These are phyloP conservation scores for Rugonectria rugulosa DNA, from an alignment of 2,329 filamentous ascomycete genomes.

Conservation along the genomic window DNA sequence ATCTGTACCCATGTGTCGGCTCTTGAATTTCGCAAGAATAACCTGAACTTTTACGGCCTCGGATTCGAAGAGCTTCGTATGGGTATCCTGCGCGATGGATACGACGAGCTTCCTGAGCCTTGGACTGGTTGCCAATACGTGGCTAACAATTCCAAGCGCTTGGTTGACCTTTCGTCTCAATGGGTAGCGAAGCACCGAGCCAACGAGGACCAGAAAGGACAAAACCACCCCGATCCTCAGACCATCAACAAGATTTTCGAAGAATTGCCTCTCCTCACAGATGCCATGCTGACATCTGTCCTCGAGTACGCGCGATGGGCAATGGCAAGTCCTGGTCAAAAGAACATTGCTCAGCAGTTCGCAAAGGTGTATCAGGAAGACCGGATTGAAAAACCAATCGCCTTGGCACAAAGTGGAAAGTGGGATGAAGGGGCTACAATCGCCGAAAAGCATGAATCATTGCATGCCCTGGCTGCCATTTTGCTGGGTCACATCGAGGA, in stretches of 20 bases:
- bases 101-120: slow-evolving; percentile 75
- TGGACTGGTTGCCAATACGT: slow-evolving; percentile 81
- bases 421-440: slow-evolving; percentile 66
- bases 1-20: slow-evolving; percentile 66
- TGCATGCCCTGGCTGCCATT: slow-evolving; percentile 63
- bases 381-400: slow-evolving; percentile 60
- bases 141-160: slow-evolving; percentile 67
- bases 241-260: slow-evolving; percentile 56
- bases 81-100: slow-evolving; percentile 69
- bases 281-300: slow-evolving; percentile 62
- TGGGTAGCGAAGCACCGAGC: slow-evolving; percentile 60
- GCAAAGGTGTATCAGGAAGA: slow-evolving; percentile 57
- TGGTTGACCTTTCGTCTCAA: slow-evolving; percentile 64
- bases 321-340: slow-evolving; percentile 52
- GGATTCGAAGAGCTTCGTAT: slow-evolving; percentile 69
- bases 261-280: slow-evolving; percentile 59
- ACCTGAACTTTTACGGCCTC: slow-evolving; percentile 77
- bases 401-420: slow-evolving; percentile 61
- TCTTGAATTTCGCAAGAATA: slow-evolving; percentile 75
- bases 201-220: slow-evolving; percentile 41
- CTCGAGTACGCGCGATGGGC: slow-evolving; percentile 62
- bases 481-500: slow-evolving; percentile 61
- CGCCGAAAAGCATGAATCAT: slow-evolving; percentile 64
- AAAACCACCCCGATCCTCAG: slow-evolving; percentile 46
- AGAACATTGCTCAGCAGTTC: slow-evolving; percentile 54